A percentile compares a stretch with the other conserved stretches of the same genome.
phyloP scores from a whole-genome alignment of 2,329 filamentous ascomycete species.

The Aureobasidium vineae region DNA sequence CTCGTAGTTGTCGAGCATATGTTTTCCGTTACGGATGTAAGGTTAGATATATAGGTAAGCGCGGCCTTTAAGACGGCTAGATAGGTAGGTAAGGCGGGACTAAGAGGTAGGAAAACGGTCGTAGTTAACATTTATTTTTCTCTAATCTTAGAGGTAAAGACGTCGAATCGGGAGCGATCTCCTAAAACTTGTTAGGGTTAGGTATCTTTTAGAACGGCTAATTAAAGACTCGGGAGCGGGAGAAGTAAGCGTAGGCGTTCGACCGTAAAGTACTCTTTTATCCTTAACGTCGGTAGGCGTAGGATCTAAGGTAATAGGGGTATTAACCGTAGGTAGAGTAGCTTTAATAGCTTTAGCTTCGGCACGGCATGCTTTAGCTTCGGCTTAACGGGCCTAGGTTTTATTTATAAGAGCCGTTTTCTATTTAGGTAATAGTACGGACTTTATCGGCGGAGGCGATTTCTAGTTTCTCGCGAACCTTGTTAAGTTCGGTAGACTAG shows the following conservation, averaged over 20 bases:
- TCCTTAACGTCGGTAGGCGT: background rate
- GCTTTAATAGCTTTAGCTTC: background rate
- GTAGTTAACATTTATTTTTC: constrained; percentile 5
- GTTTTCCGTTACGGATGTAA: background rate
- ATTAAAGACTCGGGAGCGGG: background rate
- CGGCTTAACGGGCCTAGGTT: background rate
- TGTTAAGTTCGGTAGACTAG: background rate
- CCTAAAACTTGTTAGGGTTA: constrained; percentile 2
- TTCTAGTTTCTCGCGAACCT: background rate
- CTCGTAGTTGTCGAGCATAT: background rate
- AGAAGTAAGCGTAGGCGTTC: constrained; percentile 5
- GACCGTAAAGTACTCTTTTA: background rate
- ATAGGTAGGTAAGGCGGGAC: background rate
- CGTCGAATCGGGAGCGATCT: background rate
- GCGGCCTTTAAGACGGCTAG: background rate
- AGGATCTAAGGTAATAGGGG: background rate
- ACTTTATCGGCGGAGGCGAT: background rate
- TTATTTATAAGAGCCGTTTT: background rate
- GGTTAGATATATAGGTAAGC: background rate
- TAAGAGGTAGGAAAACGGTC: background rate
- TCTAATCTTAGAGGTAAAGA: background rate
- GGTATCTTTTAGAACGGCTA: constrained; percentile 13
- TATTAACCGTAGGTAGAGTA: background rate
- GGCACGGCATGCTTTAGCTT: background rate
- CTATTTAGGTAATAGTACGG: background rate